phyloP scores from a whole-genome alignment of 139 green algal species.

The Spirogloea muscicola region DNA sequence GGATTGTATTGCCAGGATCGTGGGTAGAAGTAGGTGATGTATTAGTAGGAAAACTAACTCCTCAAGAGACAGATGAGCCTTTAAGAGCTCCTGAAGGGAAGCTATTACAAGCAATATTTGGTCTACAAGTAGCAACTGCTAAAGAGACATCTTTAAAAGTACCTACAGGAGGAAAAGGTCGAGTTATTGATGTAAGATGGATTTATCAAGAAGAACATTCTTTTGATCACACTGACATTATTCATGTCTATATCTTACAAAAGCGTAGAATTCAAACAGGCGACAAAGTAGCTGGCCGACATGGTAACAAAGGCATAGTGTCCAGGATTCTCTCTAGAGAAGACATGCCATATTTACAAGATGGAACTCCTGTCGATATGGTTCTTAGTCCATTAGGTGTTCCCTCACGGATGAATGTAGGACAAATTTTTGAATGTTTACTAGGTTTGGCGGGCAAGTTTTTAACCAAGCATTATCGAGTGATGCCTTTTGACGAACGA shows the following conservation, averaged over 20 bases:
- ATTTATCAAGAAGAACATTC: conserved; percentile 52
- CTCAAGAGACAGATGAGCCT: conserved; percentile 49
- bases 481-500: conserved; percentile 63
- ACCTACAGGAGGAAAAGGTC: conserved; percentile 60
- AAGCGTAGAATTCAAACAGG: conserved; percentile 60
- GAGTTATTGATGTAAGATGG: conserved; percentile 61
- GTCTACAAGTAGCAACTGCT: conserved; percentile 48
- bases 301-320: conserved; percentile 67
- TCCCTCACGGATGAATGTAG: conserved; percentile 61
- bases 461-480: conserved; percentile 61
- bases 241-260: conserved; percentile 56
- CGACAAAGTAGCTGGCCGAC: conserved; percentile 62
- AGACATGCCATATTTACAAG: conserved; percentile 65
- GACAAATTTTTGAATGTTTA: conserved; percentile 63
- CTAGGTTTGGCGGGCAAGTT: conserved; percentile 56
- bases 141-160: conserved; percentile 61
- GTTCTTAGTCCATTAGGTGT: conserved; percentile 55
- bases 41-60: conserved; percentile 69
- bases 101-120: conserved; percentile 64
- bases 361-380: conserved; percentile 58
- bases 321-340: conserved; percentile 57
- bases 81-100: conserved; percentile 57
- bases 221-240: conserved; percentile 42
- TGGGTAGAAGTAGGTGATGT: conserved; percentile 67
- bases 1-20: conserved; percentile 59